Conservation (phyloP, 345 rosid genomes). For the Toxicodendron radicans region DNA sequence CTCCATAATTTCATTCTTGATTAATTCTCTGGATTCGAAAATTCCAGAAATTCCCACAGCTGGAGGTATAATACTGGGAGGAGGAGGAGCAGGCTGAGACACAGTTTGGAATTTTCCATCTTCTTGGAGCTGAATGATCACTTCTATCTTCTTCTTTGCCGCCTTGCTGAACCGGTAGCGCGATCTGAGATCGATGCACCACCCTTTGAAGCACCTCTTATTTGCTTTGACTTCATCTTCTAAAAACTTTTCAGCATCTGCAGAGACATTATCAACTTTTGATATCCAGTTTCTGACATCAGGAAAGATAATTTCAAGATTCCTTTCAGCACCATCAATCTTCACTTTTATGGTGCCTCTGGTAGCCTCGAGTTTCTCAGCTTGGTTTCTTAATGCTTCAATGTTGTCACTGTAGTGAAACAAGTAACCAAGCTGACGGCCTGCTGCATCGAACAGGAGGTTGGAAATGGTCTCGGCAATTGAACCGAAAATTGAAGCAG, state of each 20-base stretch:
- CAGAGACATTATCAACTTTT: neutral
- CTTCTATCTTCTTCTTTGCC: neutral
- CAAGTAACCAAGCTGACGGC: neutral
- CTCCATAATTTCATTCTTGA: no score
- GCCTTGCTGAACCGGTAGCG: neutral
- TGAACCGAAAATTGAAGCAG: neutral
- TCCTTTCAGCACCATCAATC: neutral
- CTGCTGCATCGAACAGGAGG: neutral
- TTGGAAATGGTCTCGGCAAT: neutral
- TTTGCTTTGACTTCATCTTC: neutral
- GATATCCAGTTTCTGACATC: neutral
- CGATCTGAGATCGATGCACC: neutral
- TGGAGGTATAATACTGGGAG: rapidly evolving
- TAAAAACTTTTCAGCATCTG: neutral
- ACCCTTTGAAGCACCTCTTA: neutral
- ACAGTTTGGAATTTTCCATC: neutral
- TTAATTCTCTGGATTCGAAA: no score
- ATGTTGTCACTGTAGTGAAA: neutral
- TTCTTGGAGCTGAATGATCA: neutral
- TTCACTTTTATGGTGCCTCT: neutral
- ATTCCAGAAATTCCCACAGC: no score
- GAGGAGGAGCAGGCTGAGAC: neutral
- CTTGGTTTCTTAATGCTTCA: neutral
- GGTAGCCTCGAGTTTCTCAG: neutral
- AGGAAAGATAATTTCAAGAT: neutral